A percentile compares a stretch with the other conserved stretches of the same genome.
phyloP scores from a whole-genome alignment of 257 asterid genomes.

The Nicotiana sylvestris region DNA sequence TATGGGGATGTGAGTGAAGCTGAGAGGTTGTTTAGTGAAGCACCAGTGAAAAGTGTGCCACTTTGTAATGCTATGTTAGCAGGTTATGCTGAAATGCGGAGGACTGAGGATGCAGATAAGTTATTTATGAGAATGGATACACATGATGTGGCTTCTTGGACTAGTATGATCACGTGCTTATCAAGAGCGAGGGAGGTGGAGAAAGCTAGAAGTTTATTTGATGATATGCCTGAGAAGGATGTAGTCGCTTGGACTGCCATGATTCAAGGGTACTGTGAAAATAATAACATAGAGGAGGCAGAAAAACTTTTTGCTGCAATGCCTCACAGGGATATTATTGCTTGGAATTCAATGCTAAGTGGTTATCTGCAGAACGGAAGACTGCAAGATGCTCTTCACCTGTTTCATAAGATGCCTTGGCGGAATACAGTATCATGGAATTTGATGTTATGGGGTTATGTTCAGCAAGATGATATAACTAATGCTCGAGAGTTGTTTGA shows the following conservation, averaged over 20 bases:
- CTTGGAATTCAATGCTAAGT: constrained; percentile 70
- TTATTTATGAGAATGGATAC: constrained; percentile 42
- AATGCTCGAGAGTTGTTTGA: constrained; percentile 43
- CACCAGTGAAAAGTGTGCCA: constrained; percentile 31
- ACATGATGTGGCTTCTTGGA: constrained; percentile 67
- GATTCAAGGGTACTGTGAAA: constrained; percentile 65
- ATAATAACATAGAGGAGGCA: constrained; percentile 38
- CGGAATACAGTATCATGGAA: constrained; percentile 62
- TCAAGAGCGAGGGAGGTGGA: constrained; percentile 50
- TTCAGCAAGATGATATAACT: constrained; percentile 38
- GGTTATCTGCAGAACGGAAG: constrained; percentile 45
- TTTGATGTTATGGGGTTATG: constrained; percentile 49
- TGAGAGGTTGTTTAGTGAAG: constrained; percentile 42
- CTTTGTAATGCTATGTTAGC: constrained; percentile 53
- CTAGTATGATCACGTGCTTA: constrained; percentile 56
- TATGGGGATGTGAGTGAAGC: constrained; percentile 49
- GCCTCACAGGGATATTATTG: constrained; percentile 54
- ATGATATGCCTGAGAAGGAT: constrained; percentile 62
- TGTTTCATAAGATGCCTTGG: constrained; percentile 45
- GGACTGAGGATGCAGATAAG: constrained; percentile 27
- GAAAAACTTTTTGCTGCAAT: constrained; percentile 44
- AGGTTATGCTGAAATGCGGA: constrained; percentile 38
- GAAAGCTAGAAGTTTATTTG: constrained; percentile 50
- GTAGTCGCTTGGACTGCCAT: constrained; percentile 77
- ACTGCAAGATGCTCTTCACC: constrained; percentile 41